A percentile compares a stretch with the other conserved stretches of the same genome.
These are phyloP conservation scores for Nakaseomyces sp. DNA, from an alignment of 1,139 yeast species.

Conservation along the genomic window DNA sequence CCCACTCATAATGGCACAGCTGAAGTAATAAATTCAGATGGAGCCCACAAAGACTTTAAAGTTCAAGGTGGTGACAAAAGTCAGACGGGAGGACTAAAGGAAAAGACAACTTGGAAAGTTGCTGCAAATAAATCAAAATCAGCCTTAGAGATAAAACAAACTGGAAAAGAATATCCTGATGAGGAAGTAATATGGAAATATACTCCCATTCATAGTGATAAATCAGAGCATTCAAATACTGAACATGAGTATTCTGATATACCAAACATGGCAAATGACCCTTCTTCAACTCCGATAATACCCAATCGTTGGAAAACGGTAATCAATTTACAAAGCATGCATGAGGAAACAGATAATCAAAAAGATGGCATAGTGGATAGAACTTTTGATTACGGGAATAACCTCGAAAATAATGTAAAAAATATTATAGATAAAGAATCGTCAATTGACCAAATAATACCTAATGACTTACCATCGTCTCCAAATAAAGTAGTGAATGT, in stretches of 20 bases:
- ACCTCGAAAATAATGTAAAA: too few relatives aligned
- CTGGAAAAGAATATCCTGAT: not conserved
- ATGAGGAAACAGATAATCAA: conserved; percentile 7
- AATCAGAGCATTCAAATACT: conserved; percentile 13
- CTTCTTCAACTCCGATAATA: conserved; percentile 29
- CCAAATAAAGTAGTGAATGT: conserved; percentile 9
- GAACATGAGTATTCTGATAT: conserved; percentile 15
- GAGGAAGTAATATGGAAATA: conserved; percentile 30
- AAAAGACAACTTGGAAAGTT: not conserved
- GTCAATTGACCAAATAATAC: conserved; percentile 1
- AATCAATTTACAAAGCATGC: conserved; percentile 21
- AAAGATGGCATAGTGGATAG: conserved; percentile 6
- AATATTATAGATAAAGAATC: conserved; percentile 17
- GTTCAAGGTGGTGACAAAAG: not conserved
- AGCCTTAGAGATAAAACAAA: not conserved
- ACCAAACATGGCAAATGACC: conserved; percentile 12
- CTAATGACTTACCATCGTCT: conserved; percentile 18
- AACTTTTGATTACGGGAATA: conserved; percentile 15
- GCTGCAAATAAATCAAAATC: not conserved
- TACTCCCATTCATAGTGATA: conserved; percentile 19
- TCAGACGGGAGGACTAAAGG: not conserved
- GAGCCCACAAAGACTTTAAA: not conserved
- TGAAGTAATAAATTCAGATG: conserved; percentile 6
- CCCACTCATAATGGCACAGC: conserved; percentile 11
- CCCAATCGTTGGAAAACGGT: conserved; percentile 23